Percentiles rank a stretch among this genome's conserved stretches.
Conservation (phyloP, 1,284 basidiomycete species). For the Cutaneotrichosporon curvatum region DNA sequence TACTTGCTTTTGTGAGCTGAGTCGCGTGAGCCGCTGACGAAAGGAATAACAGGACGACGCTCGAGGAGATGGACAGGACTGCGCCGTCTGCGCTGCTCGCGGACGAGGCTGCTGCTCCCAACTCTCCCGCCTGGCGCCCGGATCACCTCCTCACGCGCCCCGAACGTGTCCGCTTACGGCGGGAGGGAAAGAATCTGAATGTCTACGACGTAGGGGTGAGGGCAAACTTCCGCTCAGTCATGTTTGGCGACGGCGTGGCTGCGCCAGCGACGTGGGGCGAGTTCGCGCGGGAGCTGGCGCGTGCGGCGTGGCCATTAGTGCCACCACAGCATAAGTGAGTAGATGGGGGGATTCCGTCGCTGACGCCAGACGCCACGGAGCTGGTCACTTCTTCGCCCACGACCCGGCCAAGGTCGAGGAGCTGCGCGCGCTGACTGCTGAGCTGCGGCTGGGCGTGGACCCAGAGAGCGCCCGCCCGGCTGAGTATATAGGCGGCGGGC, state of each 20-base stretch:
- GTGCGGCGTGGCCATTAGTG: constrained; percentile 17
- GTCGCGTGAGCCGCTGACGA: not conserved
- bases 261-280: not conserved
- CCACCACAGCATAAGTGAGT: not conserved
- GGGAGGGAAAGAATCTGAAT: constrained; percentile 59
- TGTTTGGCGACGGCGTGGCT: constrained; percentile 20
- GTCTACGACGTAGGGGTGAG: constrained; percentile 71
- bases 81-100: constrained; percentile 46
- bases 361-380: constrained; percentile 2
- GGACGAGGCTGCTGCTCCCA: constrained; percentile 7
- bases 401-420: constrained; percentile 23
- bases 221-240: constrained; percentile 49
- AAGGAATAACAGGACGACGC: constrained; percentile 78
- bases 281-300: not conserved
- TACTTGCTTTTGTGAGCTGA: constrained; percentile 60
- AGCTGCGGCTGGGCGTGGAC: constrained; percentile 21
- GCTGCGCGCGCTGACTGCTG: constrained; percentile 24
- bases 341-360: too few relatives aligned
- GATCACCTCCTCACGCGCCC: constrained; percentile 65
- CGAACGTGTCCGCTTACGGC: constrained; percentile 61
- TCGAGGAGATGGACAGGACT: constrained; percentile 66
- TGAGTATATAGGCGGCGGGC: constrained; percentile 5
- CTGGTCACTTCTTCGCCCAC: constrained; percentile 33
- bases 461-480: not conserved
- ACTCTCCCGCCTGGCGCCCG: constrained; percentile 38